Evolutionary conservation across 768 basidiomycete genomes (phyloP), one percentile per base, ranked within the genome.

Genomic region (Paxillus rubicundulus): DNA sequence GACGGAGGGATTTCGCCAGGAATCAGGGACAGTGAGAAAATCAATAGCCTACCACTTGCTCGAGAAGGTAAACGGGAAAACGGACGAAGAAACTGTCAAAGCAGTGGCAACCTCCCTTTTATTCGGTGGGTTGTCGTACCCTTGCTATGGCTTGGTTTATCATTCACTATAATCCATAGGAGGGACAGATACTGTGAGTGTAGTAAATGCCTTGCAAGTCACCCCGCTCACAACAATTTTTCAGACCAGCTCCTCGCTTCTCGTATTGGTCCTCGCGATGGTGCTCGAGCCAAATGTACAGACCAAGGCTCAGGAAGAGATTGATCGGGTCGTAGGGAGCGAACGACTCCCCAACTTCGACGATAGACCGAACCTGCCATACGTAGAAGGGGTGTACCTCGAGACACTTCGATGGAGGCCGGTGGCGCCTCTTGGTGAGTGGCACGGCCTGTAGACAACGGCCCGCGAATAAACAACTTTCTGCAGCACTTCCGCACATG

Each of bases 361-460:
- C 7, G 70, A 73, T 32, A 57, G 59, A 42, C 42, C 54, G 5
- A 33, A 45, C 41, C 58, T 74, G 13, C 70, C 72, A 5, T 72
- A 67, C 20, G 39, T 70, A 0, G 64, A 68, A 27, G 72, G 63
- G 2, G 27, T 72, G 9, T 59, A 58, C 34, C 57, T 66, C 7
- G 74, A 74, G 52, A 63, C 54, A 8, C 32, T 66, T 24, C 58
- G 72, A 43, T 74, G 70, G 69, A 58, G 60, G 20, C 65, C 70
- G 3, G 61, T 59, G 21, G 41, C 55, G 9, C 71, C 72, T 1
- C 38, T 50, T 2, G 63, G 72, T 70, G 27, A 57, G 59, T 59
- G 28, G 4, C 12, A 43, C 32, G 32, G 16, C 46, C 44, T 34
- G n/a, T 14, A 7, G 21, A 37, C 10, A 34, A 1, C 5, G 14